Base-by-base conservation (phyloP, 2,329 filamentous ascomycete genomes). In the Fusarium sp. region DNA sequence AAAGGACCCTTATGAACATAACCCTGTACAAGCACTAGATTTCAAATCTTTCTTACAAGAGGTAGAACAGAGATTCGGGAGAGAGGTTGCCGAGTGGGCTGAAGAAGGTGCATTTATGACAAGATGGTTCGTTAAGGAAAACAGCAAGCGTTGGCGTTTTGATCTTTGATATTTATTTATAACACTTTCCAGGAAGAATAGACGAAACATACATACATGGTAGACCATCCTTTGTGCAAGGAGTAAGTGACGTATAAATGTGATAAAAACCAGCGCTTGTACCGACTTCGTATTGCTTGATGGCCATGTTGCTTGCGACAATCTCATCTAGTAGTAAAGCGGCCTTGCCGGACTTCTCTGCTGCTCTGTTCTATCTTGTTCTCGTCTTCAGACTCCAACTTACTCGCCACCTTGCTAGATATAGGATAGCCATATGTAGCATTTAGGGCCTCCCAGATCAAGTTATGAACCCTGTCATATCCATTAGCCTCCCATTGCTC, bases 51-150 rank as follows among this genome's bases (percentile, higher is more conserved):
- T 80, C 22, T 41, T 80, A 36, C 63, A 62, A 2, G 70, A 63
- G 18, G 69, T 81, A 1, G 66, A 80, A 47, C 18, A 58, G 12
- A 68, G 72, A 38, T 66, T 77, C 20, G 79, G 80, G 3, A 36
- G 60, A 8, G 79, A 79, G 2, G 75, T 74, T 3, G 73, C 79
- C 2, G 67, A 70, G 38, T 80, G 80, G 80, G 76, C 70, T 10
- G 78, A 82, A 47, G 78, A 79, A 51, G 81, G 76, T 1, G 76
- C 79, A 8, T 79, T 79, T 15, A 70, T 81, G 17, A 75, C 76
- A 5, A 72, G 78, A 15, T 81, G 81, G 80, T 82, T 78, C 70
- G 76, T 81, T 2, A 75, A 81, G 35, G 80, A 81, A 56, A 81
- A 82, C 57, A 75, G 73, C 61, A 81, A 79, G 69, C 77, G 80